Evolutionary conservation across 768 basidiomycete species (phyloP).

Genomic region (Mycena haematopus): DNA sequence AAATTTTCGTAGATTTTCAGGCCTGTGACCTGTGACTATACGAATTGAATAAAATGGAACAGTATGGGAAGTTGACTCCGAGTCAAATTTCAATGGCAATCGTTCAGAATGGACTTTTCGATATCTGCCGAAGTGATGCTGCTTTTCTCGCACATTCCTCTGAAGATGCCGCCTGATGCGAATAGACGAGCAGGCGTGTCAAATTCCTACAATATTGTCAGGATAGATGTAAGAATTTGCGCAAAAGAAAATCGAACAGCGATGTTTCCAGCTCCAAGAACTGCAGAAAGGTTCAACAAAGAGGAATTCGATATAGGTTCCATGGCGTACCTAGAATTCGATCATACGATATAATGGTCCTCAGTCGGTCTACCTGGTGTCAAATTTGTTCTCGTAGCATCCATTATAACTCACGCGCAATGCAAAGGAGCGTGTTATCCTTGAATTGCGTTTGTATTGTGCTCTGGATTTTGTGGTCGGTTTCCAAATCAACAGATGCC

Average conservation of each 20-base stretch:
- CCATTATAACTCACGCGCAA: slow-evolving; percentile 65
- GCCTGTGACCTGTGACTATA: no score
- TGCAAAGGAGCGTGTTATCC: slow-evolving; percentile 77
- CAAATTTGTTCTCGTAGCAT: slow-evolving; percentile 25
- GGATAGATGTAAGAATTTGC: neutral
- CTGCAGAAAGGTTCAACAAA: slow-evolving; percentile 32
- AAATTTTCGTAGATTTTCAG: no score
- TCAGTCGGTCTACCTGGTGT: slow-evolving; percentile 60
- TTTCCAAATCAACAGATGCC: slow-evolving; percentile 80
- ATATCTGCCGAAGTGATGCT: slow-evolving; percentile 53
- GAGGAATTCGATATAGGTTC: neutral
- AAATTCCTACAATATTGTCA: slow-evolving; percentile 44
- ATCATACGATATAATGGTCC: slow-evolving; percentile 81
- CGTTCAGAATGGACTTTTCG: slow-evolving; percentile 25
- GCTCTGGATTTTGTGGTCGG: slow-evolving; percentile 81
- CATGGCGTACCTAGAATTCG: slow-evolving; percentile 50
- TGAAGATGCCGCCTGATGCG: slow-evolving; percentile 49
- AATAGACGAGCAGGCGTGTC: slow-evolving; percentile 56
- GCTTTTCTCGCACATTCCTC: slow-evolving; percentile 55
- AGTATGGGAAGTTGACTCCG: no score
- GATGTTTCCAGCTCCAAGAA: slow-evolving; percentile 68
- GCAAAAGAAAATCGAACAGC: slow-evolving; percentile 40
- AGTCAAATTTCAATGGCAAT: slow-evolving; percentile 14
- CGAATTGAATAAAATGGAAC: no score
- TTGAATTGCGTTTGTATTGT: slow-evolving; percentile 79